Evolutionary conservation across 2,329 filamentous ascomycete genomes (phyloP).

Genomic region (Trichoderma atroviride): DNA sequence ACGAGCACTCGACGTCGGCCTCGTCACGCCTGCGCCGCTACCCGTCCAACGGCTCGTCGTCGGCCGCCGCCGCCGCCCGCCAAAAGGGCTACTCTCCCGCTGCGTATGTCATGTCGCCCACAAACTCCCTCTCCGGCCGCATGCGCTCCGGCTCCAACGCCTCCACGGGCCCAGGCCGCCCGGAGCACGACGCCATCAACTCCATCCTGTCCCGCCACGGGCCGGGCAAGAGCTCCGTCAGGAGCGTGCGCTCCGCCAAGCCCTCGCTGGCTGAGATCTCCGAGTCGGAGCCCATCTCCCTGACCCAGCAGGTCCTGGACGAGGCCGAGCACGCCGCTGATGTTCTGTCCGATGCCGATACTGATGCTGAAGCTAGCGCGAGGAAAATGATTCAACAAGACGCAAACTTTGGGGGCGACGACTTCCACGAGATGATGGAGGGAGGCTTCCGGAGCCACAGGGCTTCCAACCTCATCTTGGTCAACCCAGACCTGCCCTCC

Average conservation of each 20-base stretch:
- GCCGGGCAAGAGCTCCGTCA: slow-evolving; percentile 56
- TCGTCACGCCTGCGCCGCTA: slow-evolving; percentile 43
- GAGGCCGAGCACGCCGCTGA: slow-evolving; percentile 48
- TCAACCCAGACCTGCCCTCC: slow-evolving; percentile 21
- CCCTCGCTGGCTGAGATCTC: slow-evolving; percentile 59
- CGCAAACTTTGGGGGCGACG: slow-evolving; percentile 36
- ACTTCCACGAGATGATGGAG: slow-evolving; percentile 42
- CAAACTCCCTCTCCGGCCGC: slow-evolving; percentile 61
- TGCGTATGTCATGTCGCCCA: slow-evolving; percentile 68
- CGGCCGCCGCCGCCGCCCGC: slow-evolving; percentile 63
- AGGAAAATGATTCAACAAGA: slow-evolving; percentile 37
- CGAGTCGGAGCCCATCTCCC: slow-evolving; percentile 56
- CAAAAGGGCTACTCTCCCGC: slow-evolving; percentile 73
- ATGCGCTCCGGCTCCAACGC: slow-evolving; percentile 59
- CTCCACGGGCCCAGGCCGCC: slow-evolving; percentile 43
- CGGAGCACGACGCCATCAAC: slow-evolving; percentile 49
- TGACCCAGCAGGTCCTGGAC: slow-evolving; percentile 57
- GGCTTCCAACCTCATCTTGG: slow-evolving; percentile 20
- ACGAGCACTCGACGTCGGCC: slow-evolving; percentile 31
- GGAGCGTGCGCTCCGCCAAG: slow-evolving; percentile 54
- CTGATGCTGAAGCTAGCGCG: background rate
- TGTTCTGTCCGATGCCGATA: slow-evolving; percentile 30
- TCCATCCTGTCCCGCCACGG: slow-evolving; percentile 52
- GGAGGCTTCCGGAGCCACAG: slow-evolving; percentile 27
- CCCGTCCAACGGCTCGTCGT: slow-evolving; percentile 52